Evolutionary conservation across 2,329 filamentous ascomycete species (phyloP), one percentile per base, ranked within the genome.

Genomic region (Akanthomyces lecanii): DNA sequence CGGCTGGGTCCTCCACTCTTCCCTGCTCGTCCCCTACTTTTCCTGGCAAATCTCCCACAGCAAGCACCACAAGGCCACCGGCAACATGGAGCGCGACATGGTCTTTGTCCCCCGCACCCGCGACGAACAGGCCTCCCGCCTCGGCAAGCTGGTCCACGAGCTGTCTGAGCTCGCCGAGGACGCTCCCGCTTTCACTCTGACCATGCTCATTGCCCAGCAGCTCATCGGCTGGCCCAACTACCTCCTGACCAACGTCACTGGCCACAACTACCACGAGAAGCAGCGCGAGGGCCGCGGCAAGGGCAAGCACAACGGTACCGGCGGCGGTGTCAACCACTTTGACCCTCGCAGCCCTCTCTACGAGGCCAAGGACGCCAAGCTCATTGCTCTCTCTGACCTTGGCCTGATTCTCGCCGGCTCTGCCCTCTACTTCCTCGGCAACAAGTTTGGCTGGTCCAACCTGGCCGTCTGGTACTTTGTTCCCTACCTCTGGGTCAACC

Each of bases 61-160:
- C 82, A 97, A 97, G 87, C 95, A 99, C 83, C 95, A 99, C 90
- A 98, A 98, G 85, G 92, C 93, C 67, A 99, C 95, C 45, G 95
- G 93, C 71, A 87, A 99, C 83, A 88, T 99, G 80, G 92, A 96
- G 79, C 91, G 94, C 69, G 95, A 99, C 79, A 99, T 99, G 95
- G 95, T 98, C 67, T 98, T 97, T 75, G 83, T 98, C n/a, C 95
- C 95, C 65, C 91, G 91, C 79, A 97, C 92, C 62, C 89, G 93
- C 64, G 87, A 95, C 68, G 80, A 90, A 74, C 93, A 90, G 72
- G 91, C 92, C 68, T 83, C 82, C 65, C 89, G 89, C 64, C 76
- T 94, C 65, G 91, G 92, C 71, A 85, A 83, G 71, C 71, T 93
- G 64, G 81, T 84, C 60, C 91, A 97, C 76, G 91, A 98, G 79